These are phyloP conservation scores for Colletotrichum magnum DNA, from an alignment of 2,329 filamentous ascomycete species.

Conservation along the genomic window DNA sequence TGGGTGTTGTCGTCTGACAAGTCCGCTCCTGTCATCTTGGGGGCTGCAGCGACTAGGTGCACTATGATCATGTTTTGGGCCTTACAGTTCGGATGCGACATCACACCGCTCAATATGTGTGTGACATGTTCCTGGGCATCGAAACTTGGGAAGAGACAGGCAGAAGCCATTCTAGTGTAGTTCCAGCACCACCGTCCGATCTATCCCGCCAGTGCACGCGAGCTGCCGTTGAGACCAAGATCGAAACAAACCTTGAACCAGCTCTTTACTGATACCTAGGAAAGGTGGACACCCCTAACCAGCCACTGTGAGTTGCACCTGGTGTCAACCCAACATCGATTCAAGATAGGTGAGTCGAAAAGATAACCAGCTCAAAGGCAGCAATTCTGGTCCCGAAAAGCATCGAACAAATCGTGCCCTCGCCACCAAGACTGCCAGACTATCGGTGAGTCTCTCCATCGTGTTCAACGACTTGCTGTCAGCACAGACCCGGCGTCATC, in stretches of 20 bases:
- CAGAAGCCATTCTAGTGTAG: slow-evolving; percentile 22
- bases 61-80: slow-evolving; percentile 8
- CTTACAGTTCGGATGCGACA: slow-evolving; percentile 20
- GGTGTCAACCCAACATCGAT: slow-evolving; percentile 1
- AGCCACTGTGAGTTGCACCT: slow-evolving; percentile 6
- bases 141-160: slow-evolving; percentile 6
- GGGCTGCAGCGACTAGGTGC: not conserved
- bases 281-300: slow-evolving; percentile 9
- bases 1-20: not conserved
- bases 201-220: slow-evolving; percentile 31
- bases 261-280: slow-evolving; percentile 2
- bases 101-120: slow-evolving; percentile 31
- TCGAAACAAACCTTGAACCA: slow-evolving; percentile 38
- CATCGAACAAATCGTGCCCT: slow-evolving; percentile 5
- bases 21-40: slow-evolving; percentile 1
- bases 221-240: slow-evolving; percentile 33
- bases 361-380: slow-evolving; percentile 8
- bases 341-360: slow-evolving; percentile 10
- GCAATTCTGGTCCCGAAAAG: slow-evolving; percentile 22
- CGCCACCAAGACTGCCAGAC: not conserved
- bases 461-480: not conserved
- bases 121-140: slow-evolving; percentile 20
- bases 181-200: slow-evolving; percentile 27
- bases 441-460: too few relatives aligned
- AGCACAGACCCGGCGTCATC: slow-evolving; percentile 28